Conservation (phyloP, 768 basidiomycete genomes). For the Lentinula raphanica region DNA sequence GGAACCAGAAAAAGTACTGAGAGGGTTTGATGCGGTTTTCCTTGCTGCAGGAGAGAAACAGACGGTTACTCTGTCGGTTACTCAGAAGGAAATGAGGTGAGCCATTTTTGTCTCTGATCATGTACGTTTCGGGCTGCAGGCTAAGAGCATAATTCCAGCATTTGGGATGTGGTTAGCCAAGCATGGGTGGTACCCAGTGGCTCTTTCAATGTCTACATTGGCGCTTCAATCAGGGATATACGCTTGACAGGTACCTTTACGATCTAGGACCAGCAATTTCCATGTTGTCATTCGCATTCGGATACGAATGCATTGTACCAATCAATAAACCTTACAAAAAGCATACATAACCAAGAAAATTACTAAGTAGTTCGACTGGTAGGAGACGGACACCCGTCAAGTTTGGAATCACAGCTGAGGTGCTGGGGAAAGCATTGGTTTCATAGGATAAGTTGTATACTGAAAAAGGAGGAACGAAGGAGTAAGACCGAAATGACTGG, state of each 20-base stretch:
- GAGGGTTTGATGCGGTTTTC: slow-evolving; percentile 46
- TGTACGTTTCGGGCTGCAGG: too few relatives aligned
- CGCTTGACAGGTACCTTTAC: slow-evolving; percentile 28
- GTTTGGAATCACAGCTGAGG: neutral
- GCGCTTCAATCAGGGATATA: slow-evolving; percentile 47
- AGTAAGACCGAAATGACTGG: neutral
- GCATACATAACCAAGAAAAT: too few relatives aligned
- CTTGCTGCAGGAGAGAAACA: slow-evolving; percentile 32
- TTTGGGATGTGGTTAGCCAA: slow-evolving; percentile 53
- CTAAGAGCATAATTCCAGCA: too few relatives aligned
- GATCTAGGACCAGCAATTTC: neutral
- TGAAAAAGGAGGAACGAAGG: neutral
- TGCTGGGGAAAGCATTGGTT: slow-evolving; percentile 1
- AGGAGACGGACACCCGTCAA: too few relatives aligned
- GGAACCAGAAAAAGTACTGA: slow-evolving; percentile 44
- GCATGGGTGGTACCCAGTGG: slow-evolving; percentile 47
- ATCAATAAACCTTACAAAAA: too few relatives aligned
- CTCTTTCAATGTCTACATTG: slow-evolving; percentile 46
- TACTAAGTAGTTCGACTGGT: too few relatives aligned
- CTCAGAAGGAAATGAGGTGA: slow-evolving; percentile 41
- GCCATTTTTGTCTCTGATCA: too few relatives aligned
- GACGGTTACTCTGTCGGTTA: slow-evolving; percentile 32
- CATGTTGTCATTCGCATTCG: neutral
- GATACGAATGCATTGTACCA: too few relatives aligned
- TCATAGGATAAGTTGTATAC: slow-evolving; percentile 9